Conservation (phyloP, 495 filamentous ascomycete genomes). For the Penicillium bialowiezense region DNA sequence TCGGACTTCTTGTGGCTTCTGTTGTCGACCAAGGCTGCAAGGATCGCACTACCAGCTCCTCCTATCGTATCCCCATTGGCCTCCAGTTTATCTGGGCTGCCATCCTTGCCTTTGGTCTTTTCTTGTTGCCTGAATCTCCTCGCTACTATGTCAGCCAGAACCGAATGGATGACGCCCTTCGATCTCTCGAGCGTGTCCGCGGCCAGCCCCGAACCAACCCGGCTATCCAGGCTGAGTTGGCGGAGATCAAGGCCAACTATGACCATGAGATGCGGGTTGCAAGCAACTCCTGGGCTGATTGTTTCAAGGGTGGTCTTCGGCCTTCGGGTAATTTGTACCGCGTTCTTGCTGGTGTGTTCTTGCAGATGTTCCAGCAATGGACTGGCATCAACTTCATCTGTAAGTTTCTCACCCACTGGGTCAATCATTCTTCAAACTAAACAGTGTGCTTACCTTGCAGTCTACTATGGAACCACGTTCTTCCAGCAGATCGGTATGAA, state of each 20-base stretch:
- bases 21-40: constrained; percentile 39
- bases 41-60: not conserved
- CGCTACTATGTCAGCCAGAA: constrained; percentile 56
- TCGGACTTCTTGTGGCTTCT: constrained; percentile 68
- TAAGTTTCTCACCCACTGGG: constrained; percentile 17
- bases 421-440: constrained; percentile 46
- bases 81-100: constrained; percentile 62
- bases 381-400: constrained; percentile 74
- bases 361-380: constrained; percentile 77
- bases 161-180: constrained; percentile 23
- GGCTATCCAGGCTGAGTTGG: constrained; percentile 61
- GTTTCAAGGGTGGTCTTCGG: constrained; percentile 58
- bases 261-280: constrained; percentile 60
- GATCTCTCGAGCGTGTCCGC: constrained; percentile 32
- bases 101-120: constrained; percentile 59
- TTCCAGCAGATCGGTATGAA: constrained; percentile 60
- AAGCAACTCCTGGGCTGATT: constrained; percentile 53
- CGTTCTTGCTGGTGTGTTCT: constrained; percentile 61
- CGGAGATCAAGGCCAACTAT: constrained; percentile 68
- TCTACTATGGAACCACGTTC: constrained; percentile 70
- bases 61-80: constrained; percentile 55
- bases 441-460: constrained; percentile 14
- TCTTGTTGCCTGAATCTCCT: constrained; percentile 70
- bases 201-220: constrained; percentile 49
- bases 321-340: constrained; percentile 56